Base-by-base conservation (phyloP, 306 rosid genomes). In the Oxytropis ochrocephala region DNA sequence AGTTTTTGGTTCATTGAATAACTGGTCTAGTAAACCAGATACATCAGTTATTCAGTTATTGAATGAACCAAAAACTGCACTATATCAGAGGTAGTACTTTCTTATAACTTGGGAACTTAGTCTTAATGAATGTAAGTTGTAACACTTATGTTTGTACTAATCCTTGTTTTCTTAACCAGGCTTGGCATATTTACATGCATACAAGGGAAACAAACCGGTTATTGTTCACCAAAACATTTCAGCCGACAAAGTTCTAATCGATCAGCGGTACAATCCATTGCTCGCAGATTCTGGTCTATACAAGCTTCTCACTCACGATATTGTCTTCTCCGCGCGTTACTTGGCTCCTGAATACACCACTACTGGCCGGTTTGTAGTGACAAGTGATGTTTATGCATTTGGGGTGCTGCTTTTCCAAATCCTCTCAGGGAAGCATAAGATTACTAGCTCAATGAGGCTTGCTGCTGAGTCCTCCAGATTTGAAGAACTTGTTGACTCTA, bases 221-320 rank as follows among this genome's bases (percentile, higher is more conserved):
- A 66, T 92, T 67, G 90, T 92, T 27, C 97, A 92, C 84, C 96
- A 92, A 65, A 89, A 89, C 82, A 84, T 92, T 70, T 89, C 96
- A 6, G 92, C 96, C 11, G 89, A 89, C 42, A 89, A 85, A 60
- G 84, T 92, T 61, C 92, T 87, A 13, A 76, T 92, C 8, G 96
- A 92, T 81, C 89, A 81, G 64, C 85, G 84, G 10, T 86, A 81
- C 81, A 89, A 84, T 64, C 95, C 98, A 6, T 42, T 85, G 75
- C 89, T 92, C 44, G 87, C 88, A 0, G 88, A 81, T 73, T 87
- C 89, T 0, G 95, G 98, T 46, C 73, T 92, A 60, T 83, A 87
- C 81, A 89, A 89, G 79, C 98, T 92, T 74, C 95, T 92, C 7
- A 84, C 98, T 14, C 78, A 92, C 27, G 98, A 92, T 24, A 81